These are phyloP conservation scores for Trichomonascaceae sp. DNA, from an alignment of 1,139 yeast genomes.

Conservation along the genomic window DNA sequence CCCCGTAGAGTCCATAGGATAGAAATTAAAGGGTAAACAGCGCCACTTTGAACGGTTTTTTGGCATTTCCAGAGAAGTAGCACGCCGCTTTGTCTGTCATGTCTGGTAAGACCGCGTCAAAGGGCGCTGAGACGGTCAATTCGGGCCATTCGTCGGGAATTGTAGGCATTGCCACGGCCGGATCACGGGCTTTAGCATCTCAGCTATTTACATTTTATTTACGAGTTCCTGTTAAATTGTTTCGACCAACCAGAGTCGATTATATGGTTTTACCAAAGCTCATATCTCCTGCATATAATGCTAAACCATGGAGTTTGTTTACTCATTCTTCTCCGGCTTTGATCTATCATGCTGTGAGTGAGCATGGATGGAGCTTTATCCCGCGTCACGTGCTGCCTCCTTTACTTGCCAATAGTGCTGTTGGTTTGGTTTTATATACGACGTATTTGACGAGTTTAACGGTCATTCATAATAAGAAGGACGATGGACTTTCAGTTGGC, in stretches of 20 bases:
- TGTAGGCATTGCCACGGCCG: slow-evolving; percentile 71
- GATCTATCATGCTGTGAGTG: slow-evolving; percentile 59
- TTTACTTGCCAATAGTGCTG: slow-evolving; percentile 73
- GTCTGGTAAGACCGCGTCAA: neutral
- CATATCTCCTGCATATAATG: slow-evolving; percentile 28
- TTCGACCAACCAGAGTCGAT: slow-evolving; percentile 86
- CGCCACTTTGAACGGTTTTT: neutral
- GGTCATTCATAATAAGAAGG: slow-evolving; percentile 17
- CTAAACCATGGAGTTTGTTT: slow-evolving; percentile 57
- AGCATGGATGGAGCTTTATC: slow-evolving; percentile 81
- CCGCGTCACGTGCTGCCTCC: slow-evolving; percentile 85
- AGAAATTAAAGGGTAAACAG: neutral
- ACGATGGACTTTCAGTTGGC: slow-evolving; percentile 15
- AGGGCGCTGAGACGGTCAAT: slow-evolving; percentile 1
- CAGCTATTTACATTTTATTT: slow-evolving; percentile 74
- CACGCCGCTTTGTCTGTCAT: neutral
- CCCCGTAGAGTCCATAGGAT: neutral
- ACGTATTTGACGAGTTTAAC: slow-evolving; percentile 52
- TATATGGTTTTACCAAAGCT: slow-evolving; percentile 45
- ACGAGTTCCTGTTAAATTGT: slow-evolving; percentile 74
- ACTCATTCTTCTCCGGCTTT: slow-evolving; percentile 70
- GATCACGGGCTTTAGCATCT: slow-evolving; percentile 73
- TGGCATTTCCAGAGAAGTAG: neutral
- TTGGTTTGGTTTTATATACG: slow-evolving; percentile 80
- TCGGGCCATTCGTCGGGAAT: slow-evolving; percentile 18